Evolutionary conservation across 1,139 yeast genomes (phyloP), one percentile per base, ranked within the genome.

Genomic region (Petasospora fabianii): DNA sequence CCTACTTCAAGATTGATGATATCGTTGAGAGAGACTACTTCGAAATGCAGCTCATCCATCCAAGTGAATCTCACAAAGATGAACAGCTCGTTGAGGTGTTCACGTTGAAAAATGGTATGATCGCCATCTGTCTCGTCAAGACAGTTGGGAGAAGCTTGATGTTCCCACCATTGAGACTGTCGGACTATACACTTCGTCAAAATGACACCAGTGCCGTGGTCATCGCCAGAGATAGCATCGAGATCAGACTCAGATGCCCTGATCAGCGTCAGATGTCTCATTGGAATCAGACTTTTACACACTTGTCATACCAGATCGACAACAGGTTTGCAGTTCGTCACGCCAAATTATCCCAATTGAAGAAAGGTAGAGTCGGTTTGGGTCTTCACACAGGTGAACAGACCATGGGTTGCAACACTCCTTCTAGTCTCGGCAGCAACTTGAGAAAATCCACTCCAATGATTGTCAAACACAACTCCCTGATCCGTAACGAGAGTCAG

Each of bases 101-200:
- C 34, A 38, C 42, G 6, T 22, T 54, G 27, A 35, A 37, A 19
- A 42, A 43, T 27, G 35, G 44, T 16, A 39, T 41, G 7, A 15
- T 61, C 6, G 64, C 62, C 1, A 38, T 61, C 13, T 60, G 64
- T 33, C 47, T 52, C 2, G 49, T 60, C 12, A 53, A 54, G 24
- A 22, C 42, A 2, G 42, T 52, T 19, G 64, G 64, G 3, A 55
- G 64, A 36, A 50, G 59, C 9, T 41, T 68, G 30, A 32, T 66
- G 39, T 65, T 65, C 40, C 66, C 71, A 16, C 62, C 64, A 12
- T 42, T 68, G 20, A 55, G 55, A 28, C 36, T 45, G 6, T 42
- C 50, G 8, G 68, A 64, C 31, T 46, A 52, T 16, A 20, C 22
- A 1, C 22, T 58, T 3, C 26, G 30, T 12, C 40, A 47, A 19